Evolutionary conservation across 306 rosid species (phyloP).

Genomic region (Trifolium fragiferum): DNA sequence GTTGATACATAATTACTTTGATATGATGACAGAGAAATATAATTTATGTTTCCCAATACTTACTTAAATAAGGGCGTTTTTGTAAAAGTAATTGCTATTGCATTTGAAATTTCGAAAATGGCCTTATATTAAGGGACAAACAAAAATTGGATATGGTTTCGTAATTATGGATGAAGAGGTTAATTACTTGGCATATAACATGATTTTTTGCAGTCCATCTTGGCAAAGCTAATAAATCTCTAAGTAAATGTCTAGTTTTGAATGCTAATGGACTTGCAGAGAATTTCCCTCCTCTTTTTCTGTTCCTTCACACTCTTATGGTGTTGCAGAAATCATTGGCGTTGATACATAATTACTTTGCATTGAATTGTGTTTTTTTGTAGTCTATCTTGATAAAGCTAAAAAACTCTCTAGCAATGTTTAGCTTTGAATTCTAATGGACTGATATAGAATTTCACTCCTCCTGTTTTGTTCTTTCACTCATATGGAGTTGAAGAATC

Average conservation of each 20-base stretch:
- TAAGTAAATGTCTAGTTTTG: constrained; percentile 56
- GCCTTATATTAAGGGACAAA: too few species aligned
- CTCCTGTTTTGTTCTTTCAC: constrained; percentile 49
- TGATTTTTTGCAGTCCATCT: neutral
- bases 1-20: constrained; percentile 26
- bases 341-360: constrained; percentile 28
- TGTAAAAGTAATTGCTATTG: too few species aligned
- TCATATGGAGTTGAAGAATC: constrained; percentile 50
- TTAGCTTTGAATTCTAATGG: constrained; percentile 74
- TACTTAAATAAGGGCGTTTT: too few species aligned
- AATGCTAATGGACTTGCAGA: constrained; percentile 67
- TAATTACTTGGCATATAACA: too few species aligned
- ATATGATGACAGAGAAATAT: too few species aligned
- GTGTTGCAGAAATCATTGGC: constrained; percentile 55
- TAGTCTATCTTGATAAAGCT: constrained; percentile 87
- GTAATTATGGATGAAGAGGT: too few species aligned
- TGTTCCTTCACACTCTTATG: constrained; percentile 44
- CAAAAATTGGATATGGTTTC: too few species aligned
- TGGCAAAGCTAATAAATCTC: constrained; percentile 69
- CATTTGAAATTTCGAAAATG: too few species aligned
- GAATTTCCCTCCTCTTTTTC: constrained; percentile 50
- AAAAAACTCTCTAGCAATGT: constrained; percentile 53
- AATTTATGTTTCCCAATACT: too few species aligned
- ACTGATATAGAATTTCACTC: constrained; percentile 43
- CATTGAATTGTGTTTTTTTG: neutral